Conservation (phyloP, 1,284 basidiomycete species). For the Cutaneotrichosporon mucoides region DNA sequence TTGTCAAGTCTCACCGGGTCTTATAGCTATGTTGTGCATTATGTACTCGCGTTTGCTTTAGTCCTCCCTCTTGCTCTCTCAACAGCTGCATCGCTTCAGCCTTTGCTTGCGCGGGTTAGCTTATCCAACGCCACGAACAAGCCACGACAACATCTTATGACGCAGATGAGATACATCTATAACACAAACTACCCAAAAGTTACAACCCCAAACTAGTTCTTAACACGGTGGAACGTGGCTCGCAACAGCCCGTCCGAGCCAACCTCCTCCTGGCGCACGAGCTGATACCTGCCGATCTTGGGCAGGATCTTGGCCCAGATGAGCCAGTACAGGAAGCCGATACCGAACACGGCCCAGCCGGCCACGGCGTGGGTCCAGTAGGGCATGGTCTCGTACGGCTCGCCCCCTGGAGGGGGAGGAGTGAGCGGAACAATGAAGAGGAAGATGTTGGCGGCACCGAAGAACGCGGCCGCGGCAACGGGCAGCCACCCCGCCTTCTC, state of each 20-base stretch:
- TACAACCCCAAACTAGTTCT: not conserved
- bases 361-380: constrained; percentile 21
- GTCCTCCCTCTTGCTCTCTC: too few relatives aligned
- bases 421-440: constrained; percentile 16
- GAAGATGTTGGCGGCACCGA: constrained; percentile 21
- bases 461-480: constrained; percentile 5
- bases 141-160: too few relatives aligned
- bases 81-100: too few relatives aligned
- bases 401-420: constrained; percentile 11
- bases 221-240: constrained; percentile 6
- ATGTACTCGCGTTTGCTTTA: too few relatives aligned
- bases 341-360: constrained; percentile 21
- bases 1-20: too few relatives aligned
- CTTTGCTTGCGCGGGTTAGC: too few relatives aligned
- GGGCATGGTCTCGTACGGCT: constrained; percentile 17
- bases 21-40: not conserved
- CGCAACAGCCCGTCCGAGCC: constrained; percentile 14
- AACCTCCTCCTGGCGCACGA: constrained; percentile 15
- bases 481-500: constrained; percentile 5
- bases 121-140: too few relatives aligned
- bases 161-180: not conserved
- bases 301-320: constrained; percentile 21
- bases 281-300: constrained; percentile 11
- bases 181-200: too few relatives aligned
- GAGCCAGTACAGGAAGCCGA: constrained; percentile 24